Conservation (phyloP, 2,329 filamentous ascomycete genomes). For the Colletotrichum brevisporum region DNA sequence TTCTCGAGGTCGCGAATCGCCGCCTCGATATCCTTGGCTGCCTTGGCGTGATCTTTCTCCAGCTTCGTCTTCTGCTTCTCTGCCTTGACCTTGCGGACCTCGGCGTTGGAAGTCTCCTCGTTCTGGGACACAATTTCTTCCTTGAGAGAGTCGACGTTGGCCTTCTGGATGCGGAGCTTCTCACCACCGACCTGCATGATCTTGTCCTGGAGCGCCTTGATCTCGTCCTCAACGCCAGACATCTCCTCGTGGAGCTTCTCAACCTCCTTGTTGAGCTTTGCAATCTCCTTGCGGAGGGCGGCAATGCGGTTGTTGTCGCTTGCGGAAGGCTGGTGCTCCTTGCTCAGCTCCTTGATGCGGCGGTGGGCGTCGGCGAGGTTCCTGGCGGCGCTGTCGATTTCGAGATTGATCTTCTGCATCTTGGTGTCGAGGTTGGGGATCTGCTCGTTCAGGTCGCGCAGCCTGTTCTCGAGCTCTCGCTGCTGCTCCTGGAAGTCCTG, state of each 20-base stretch:
- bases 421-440: constrained; percentile 90
- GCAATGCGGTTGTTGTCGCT: constrained; percentile 82
- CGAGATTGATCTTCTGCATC: constrained; percentile 91
- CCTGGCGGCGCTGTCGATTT: constrained; percentile 87
- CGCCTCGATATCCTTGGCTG: constrained; percentile 82
- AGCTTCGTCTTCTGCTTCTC: constrained; percentile 93
- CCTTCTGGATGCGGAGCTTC: constrained; percentile 88
- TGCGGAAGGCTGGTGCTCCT: constrained; percentile 85
- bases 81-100: constrained; percentile 91
- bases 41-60: constrained; percentile 84
- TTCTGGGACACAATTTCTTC: constrained; percentile 85
- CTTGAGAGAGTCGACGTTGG: constrained; percentile 90
- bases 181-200: constrained; percentile 99
- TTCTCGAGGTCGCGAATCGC: constrained; percentile 81
- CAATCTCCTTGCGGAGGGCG: constrained; percentile 83
- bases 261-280: constrained; percentile 81
- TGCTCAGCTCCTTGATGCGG: constrained; percentile 86
- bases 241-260: constrained; percentile 86
- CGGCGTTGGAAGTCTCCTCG: constrained; percentile 87
- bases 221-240: constrained; percentile 91
- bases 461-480: constrained; percentile 80
- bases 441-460: constrained; percentile 81
- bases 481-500: constrained; percentile 88
- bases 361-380: constrained; percentile 89
- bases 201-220: constrained; percentile 92